Conservation (phyloP, 805 yeast genomes). For the Kazachstania africana region DNA sequence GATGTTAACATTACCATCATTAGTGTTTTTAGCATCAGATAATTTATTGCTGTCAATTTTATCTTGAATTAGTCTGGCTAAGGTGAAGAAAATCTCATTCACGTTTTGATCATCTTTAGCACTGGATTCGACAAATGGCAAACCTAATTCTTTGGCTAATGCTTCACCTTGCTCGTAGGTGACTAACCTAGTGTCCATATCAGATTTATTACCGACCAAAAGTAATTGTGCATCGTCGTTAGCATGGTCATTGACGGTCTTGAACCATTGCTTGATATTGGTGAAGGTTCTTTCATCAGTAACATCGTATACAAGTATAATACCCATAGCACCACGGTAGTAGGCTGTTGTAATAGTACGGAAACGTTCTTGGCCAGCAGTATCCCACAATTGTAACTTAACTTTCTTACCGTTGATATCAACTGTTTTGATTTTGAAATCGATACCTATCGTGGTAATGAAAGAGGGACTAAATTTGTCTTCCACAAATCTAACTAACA, state of each 20-base stretch:
- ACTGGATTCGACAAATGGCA: slow-evolving; percentile 91
- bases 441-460: slow-evolving; percentile 96
- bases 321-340: slow-evolving; percentile 85
- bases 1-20: slow-evolving; percentile 28
- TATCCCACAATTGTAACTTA: slow-evolving; percentile 93
- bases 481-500: slow-evolving; percentile 83
- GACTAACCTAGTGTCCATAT: slow-evolving; percentile 79
- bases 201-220: slow-evolving; percentile 92
- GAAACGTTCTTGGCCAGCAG: slow-evolving; percentile 96
- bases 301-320: slow-evolving; percentile 72
- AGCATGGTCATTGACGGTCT: slow-evolving; percentile 93
- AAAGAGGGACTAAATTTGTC: slow-evolving; percentile 94
- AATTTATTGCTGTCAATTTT: slow-evolving; percentile 41
- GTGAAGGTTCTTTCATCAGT: slow-evolving; percentile 86
- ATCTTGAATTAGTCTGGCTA: slow-evolving; percentile 79
- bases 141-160: slow-evolving; percentile 72
- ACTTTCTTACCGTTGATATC: slow-evolving; percentile 87
- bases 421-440: slow-evolving; percentile 92
- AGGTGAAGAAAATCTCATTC: slow-evolving; percentile 79
- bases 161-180: slow-evolving; percentile 83
- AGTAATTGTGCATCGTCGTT: slow-evolving; percentile 90
- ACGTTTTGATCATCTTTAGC: slow-evolving; percentile 92
- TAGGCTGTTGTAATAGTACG: slow-evolving; percentile 90
- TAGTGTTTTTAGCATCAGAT: slow-evolving; percentile 49
- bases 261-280: slow-evolving; percentile 88